Base-by-base conservation (phyloP, 345 rosid genomes). In the Geranium brycei region DNA sequence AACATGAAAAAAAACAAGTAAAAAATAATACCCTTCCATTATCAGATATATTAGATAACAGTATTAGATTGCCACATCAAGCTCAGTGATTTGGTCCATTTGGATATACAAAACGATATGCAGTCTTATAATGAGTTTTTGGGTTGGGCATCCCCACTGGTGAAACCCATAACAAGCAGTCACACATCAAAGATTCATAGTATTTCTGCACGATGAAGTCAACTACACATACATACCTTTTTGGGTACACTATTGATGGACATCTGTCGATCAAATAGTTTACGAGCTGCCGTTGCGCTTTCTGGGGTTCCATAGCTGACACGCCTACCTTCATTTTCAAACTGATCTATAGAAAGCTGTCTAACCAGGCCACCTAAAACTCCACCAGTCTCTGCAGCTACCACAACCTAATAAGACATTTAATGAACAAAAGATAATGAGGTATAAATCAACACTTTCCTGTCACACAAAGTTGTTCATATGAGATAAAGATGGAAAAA, bases 281-380 rank as follows among this genome's bases (percentile, higher is more conserved):
- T 93, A 72, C 99, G 91, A 13, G 99, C 97, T 57, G 97, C 99
- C 63, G 85, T 81, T 71, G 96, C 92, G 80, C 80, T 90, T 81
- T 88, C 97, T 0, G 97, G 89, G 58, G 93, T 87, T 63, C 98
- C 98, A 71, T 92, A 87, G 75, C 95, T 82, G 68, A 90, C 97
- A 80, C 96, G 88, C 62, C 97, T 85, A 66, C 96, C 96, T 79
- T 93, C 97, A 70, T 90, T 93, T 80, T 93, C 97, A 78, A 93
- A 93, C 73, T 90, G 97, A 69, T 93, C 97, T 53, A 90, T 88
- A 2, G 99, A 88, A 77, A 90, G 91, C 76, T 85, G 96, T 69
- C 97, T 81, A 66, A 93, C 97, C 97, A 91, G 81, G 70, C 99
- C 97, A 72, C 97, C 97, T 77, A 93, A 81, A 69, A 95, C 99